These are phyloP conservation scores for Talaromyces trachyspermus DNA, from an alignment of 495 filamentous ascomycete species.

Conservation along the genomic window DNA sequence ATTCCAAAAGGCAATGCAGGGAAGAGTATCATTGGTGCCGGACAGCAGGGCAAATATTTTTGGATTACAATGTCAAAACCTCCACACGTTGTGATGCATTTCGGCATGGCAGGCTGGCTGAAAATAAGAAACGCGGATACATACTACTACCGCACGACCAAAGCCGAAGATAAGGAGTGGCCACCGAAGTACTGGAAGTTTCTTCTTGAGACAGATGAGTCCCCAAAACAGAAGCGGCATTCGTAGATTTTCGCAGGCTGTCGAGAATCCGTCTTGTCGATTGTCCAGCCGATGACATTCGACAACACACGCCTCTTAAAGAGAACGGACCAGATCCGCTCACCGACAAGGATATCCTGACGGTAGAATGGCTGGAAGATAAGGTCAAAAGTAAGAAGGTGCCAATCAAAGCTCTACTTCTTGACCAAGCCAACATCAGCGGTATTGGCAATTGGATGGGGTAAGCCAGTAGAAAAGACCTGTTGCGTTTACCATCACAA, in stretches of 20 bases:
- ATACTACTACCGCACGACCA: conserved; percentile 66
- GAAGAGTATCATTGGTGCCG: conserved; percentile 65
- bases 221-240: conserved; percentile 64
- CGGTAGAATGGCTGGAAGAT: conserved; percentile 57
- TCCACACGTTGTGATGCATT: conserved; percentile 86
- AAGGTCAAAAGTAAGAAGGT: conserved; percentile 69
- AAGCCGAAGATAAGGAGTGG: conserved; percentile 60
- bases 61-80: conserved; percentile 70
- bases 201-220: conserved; percentile 54
- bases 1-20: conserved; percentile 64
- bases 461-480: conserved; percentile 27
- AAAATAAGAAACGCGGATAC: conserved; percentile 70
- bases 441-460: conserved; percentile 97
- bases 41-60: conserved; percentile 93
- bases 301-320: conserved; percentile 68
- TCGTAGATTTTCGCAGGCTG: conserved; percentile 74
- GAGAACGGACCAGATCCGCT: conserved; percentile 94
- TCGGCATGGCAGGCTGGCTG: conserved; percentile 87
- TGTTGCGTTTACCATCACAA: background rate
- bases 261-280: conserved; percentile 74
- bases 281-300: conserved; percentile 65
- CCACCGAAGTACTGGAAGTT: conserved; percentile 92
- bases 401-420: conserved; percentile 76
- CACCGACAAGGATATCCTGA: conserved; percentile 68
- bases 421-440: conserved; percentile 85